phyloP scores from a whole-genome alignment of 1,139 yeast genomes.

The Zhuliangozyma blackwelliae region DNA sequence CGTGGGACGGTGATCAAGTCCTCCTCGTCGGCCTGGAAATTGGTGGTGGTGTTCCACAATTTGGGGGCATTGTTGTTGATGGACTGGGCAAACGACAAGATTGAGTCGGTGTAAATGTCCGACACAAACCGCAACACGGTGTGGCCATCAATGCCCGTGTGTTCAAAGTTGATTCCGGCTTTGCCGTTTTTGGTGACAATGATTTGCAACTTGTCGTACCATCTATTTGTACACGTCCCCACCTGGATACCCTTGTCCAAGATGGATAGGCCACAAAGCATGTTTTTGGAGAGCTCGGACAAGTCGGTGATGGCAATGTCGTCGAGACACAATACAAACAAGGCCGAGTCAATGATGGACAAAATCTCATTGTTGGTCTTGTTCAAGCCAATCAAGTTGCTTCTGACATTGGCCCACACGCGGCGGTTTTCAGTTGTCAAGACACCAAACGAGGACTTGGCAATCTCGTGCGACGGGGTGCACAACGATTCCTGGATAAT shows the following conservation, averaged over 20 bases:
- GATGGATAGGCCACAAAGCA: slow-evolving; percentile 82
- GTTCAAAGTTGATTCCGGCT: slow-evolving; percentile 92
- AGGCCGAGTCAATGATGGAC: slow-evolving; percentile 71
- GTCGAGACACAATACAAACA: slow-evolving; percentile 78
- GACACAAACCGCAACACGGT: slow-evolving; percentile 85
- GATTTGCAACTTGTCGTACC: slow-evolving; percentile 91
- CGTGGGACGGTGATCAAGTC: slow-evolving; percentile 66
- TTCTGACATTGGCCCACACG: slow-evolving; percentile 76
- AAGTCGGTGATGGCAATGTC: slow-evolving; percentile 66
- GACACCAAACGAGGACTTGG: slow-evolving; percentile 82
- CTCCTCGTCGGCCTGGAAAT: slow-evolving; percentile 13
- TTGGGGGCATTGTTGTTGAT: slow-evolving; percentile 81
- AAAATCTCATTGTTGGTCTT: slow-evolving; percentile 64
- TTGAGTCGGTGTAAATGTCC: slow-evolving; percentile 88
- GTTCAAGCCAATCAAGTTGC: slow-evolving; percentile 39
- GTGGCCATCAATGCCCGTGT: slow-evolving; percentile 95
- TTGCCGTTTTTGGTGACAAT: slow-evolving; percentile 88
- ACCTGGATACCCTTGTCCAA: slow-evolving; percentile 82
- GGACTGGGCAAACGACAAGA: slow-evolving; percentile 77
- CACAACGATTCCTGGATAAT: slow-evolving; percentile 67
- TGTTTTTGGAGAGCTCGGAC: slow-evolving; percentile 70
- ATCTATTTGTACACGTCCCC: slow-evolving; percentile 91
- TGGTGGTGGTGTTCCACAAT: slow-evolving; percentile 43
- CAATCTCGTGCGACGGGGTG: slow-evolving; percentile 61
- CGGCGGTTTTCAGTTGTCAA: slow-evolving; percentile 85